Base-by-base conservation (phyloP, 2,329 filamentous ascomycete species). In the Botrytis galanthina region DNA sequence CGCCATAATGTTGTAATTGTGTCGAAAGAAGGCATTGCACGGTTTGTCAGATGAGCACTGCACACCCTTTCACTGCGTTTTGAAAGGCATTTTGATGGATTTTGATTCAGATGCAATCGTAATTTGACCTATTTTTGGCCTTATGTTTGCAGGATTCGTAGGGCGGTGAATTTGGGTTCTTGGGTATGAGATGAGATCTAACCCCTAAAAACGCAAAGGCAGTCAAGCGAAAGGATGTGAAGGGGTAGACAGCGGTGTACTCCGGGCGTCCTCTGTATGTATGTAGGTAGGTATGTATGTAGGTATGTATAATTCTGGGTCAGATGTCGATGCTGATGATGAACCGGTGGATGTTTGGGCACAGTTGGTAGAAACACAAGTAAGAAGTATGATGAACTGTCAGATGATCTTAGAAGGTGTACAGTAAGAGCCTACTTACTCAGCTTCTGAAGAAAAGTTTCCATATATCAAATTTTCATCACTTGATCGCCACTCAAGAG, bases 351-450 rank as follows among this genome's bases (percentile, higher is more conserved):
- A 62, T 62, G 22, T 62, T 57, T 62, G 60, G 60, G 60, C 26
- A 62, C 35, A 62, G 14, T 62, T 62, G 60, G 60, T 39, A 61
- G 35, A 61, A 35, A n/a, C 37, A 62, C 22, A 18, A n/a, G 35
- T n/a, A 9, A 39, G 35, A 62, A n/a, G 60, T 62, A 62, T 42
- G 60, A 62, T 62, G 60, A 62, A 62, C 60, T 62, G 60, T 62
- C 60, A 39, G 35, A 62, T 62, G 60, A 62, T 39, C 37, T 62
- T 62, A 62, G 59, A 16, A 39, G 60, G 39, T 57, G 14, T 42
- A 63, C 61, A 42, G 37, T 63, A 63, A 63, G 61, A 63, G 61
- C 61, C 2, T 44, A 29, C 61, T 29, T 63, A 44, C 61, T 63
- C 61, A 29, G n/a, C 61, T 63, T 63, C 39, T n/a, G n/a, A n/a